A percentile compares a stretch with the other conserved stretches of the same genome.
phyloP scores from a whole-genome alignment of 2,329 filamentous ascomycete genomes.

The Sarocladium strictum region DNA sequence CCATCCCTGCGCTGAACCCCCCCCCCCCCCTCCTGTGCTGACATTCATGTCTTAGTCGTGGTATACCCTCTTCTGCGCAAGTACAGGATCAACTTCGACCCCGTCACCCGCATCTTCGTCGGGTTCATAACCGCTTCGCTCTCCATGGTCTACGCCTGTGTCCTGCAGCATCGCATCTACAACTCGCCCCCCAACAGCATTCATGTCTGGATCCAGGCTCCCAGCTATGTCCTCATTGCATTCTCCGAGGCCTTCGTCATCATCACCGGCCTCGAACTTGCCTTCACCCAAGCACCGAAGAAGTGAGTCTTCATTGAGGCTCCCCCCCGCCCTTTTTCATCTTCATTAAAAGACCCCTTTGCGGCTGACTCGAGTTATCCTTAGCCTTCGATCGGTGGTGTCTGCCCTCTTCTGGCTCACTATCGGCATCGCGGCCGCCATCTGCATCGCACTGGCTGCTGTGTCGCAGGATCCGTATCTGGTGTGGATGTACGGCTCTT shows the following conservation, averaged over 20 bases:
- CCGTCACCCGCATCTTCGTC: slow-evolving; percentile 59
- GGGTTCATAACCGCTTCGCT: slow-evolving; percentile 52
- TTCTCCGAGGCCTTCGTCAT: slow-evolving; percentile 58
- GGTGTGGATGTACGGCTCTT: slow-evolving; percentile 59
- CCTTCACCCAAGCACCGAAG: slow-evolving; percentile 63
- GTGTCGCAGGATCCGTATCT: slow-evolving; percentile 57
- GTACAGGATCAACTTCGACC: slow-evolving; percentile 53
- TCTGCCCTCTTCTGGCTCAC: slow-evolving; percentile 55
- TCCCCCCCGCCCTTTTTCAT: neutral
- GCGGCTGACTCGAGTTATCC: slow-evolving; percentile 15
- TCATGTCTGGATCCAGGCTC: slow-evolving; percentile 47
- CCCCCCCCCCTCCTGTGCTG: neutral
- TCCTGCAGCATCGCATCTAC: slow-evolving; percentile 58
- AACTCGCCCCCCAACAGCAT: slow-evolving; percentile 35
- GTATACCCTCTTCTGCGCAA: slow-evolving; percentile 57
- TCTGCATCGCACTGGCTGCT: slow-evolving; percentile 57
- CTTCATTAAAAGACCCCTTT: neutral
- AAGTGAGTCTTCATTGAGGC: neutral
- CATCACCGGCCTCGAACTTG: slow-evolving; percentile 66
- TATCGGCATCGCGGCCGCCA: slow-evolving; percentile 49
- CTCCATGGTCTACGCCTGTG: slow-evolving; percentile 53
- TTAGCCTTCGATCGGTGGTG: slow-evolving; percentile 60
- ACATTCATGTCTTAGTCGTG: slow-evolving; percentile 20
- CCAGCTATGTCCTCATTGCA: slow-evolving; percentile 53
- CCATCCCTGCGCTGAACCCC: neutral